Evolutionary conservation across 1,139 yeast species (phyloP), one percentile per base, ranked within the genome.

Genomic region (Taphrina wiesneri): DNA sequence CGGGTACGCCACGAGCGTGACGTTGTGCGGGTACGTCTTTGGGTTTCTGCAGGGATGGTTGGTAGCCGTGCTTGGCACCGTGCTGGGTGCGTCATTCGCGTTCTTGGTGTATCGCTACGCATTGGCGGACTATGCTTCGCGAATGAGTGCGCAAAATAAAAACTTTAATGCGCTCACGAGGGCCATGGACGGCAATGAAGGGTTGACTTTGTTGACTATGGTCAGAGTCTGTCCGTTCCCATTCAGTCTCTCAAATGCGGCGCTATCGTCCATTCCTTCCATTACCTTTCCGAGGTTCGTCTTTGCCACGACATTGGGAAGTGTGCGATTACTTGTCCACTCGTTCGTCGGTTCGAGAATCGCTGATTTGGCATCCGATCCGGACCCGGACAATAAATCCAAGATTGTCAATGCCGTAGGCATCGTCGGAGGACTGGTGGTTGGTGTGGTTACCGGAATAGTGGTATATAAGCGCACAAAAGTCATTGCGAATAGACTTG

Each of bases 161-260:
- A 85, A 84, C 69, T 85, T 93, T 71, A 83, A 86, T 70, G 92
- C 96, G 0, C 83, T 93, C 71, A 82, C 91, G 0, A 85, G 86
- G 67, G 88, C 91, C 6, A 77, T 93, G 69, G 86, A 86, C n/a
- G 64, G 64, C 66, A 80, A 82, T 62, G 88, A 86, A 69, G 86
- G 90, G 67, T 82, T 91, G 68, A 75, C 85, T 69, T 76, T 93
- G 51, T 77, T 93, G 65, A 82, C 87, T 66, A 80, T 92, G 74
- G 82, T 93, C 53, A 80, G 97, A 66, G 77, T 92, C 67, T 90
- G 97, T 72, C 99, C 99, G 0, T 82, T 92, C 72, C 98, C 99
- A 0, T 93, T 92, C 74, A 90, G 97, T 2, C 78, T 92, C 52
- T 87, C 96, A 0, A 93, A 93, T 73, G 98, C 97, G 3, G 97